Evolutionary conservation across 176 grass and related monocot species (phyloP), one percentile per base, ranked within the genome.

Genomic region (sorghum (Sorghum bicolor)): DNA sequence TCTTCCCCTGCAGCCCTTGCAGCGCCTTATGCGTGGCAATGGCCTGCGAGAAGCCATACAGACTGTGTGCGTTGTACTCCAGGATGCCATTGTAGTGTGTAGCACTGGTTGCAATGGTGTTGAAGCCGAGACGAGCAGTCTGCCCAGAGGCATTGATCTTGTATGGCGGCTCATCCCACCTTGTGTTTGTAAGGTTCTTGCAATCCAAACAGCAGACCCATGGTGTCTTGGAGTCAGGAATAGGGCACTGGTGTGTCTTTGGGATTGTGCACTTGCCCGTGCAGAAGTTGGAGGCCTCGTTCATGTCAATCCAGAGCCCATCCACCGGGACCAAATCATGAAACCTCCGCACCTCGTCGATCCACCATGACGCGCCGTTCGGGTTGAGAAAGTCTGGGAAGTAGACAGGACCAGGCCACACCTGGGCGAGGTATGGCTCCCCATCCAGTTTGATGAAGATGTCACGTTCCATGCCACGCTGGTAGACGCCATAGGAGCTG

Each of bases 241-340:
- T 19, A 0, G 93, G 93, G 80, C 96, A 98, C 10, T 12, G 10
- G 38, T 94, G 93, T 0, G 64, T 91, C 31, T 69, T 95, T 10
- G 93, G 96, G 13, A 98, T 79, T 1, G 80, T 82, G 76, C 96
- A 98, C 70, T 98, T 93, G 28, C 96, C 96, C 1, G 91, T 98
- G 53, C 96, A 98, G 60, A 98, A 98, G 67, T 98, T 98, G 29
- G 96, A 98, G 26, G 79, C 96, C 86, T 98, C 96, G 6, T 98
- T 98, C 96, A 98, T 98, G 76, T 98, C 96, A 7, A 98, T 98
- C 96, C 96, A 98, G 10, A 98, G 84, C 39, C 96, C 93, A 11
- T 95, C 93, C 1, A 95, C 93, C 0, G 96, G 93, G 4, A 98
- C 96, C 12, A 98, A 83, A 0, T 95, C 83, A 62, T 98, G 93